Base-by-base conservation (phyloP, 2,329 filamentous ascomycete genomes). In the Pyrenochaeta sp. region DNA sequence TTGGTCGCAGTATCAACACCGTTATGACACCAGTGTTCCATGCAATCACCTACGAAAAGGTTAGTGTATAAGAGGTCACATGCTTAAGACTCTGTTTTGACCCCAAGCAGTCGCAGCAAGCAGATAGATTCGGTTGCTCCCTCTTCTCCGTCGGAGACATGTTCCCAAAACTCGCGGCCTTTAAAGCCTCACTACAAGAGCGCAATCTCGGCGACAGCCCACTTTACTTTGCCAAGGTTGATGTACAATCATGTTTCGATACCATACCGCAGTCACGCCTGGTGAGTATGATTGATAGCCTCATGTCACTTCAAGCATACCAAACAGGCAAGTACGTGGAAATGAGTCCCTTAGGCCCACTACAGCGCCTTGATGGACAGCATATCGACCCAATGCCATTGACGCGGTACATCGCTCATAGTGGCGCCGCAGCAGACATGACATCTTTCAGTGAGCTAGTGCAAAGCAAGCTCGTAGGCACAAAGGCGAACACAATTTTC, bases 161-260 rank as follows among this genome's bases (percentile, higher is more conserved):
- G 42, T 92, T 95, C 67, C 80, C 82, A 12, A 88, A 88, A 22
- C 78, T 99, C 24, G 90, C 89, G 59, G 69, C 64, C 0, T 98
- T 96, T 79, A 90, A 90, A 62, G 68, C 77, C 2, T 76, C 64
- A 0, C 73, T 90, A 10, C 45, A 65, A 27, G 51, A 72, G 32
- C 69, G 74, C 25, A 77, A 78, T 0, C 56, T 76, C 1, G 61
- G 64, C 0, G 67, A 77, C 0, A 68, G 72, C 8, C 81, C 77
- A 4, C 78, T 97, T 1, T 98, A 91, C 77, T 96, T 98, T 77
- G 93, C 89, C 59, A 99, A 99, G 74, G 83, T 96, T 12, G 95
- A 99, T 72, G 93, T 99, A 22, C 87, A 91, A 73, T 88, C 92
- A 2, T 96, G 94, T 67, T 99, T 97, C 74, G 95, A 99, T 76